Evolutionary conservation across 345 rosid genomes (phyloP), one percentile per base, ranked within the genome.

Genomic region (Acer yangbiense): DNA sequence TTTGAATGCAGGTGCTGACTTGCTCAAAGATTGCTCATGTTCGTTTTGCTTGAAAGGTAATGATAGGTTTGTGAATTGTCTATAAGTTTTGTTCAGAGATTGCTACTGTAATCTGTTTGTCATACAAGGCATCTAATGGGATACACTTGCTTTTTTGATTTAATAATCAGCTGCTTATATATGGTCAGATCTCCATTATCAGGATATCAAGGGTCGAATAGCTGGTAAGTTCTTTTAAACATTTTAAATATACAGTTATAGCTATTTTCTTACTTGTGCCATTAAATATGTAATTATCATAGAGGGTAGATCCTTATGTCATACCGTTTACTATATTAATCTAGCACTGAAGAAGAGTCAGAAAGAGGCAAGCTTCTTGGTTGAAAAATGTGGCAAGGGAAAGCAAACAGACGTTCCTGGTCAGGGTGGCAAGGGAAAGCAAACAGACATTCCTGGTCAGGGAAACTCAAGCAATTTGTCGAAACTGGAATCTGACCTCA

Each of bases 141-240:
- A 21, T 66, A 2, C 25, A 75, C 11, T 69, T 85, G 65, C 79
- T 54, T 60, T 75, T 55, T 63, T 66, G 46, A 71, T 77, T 21
- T 81, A 58, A 57, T 78, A 16, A 77, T 80, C 90, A 96, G 99
- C 97, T 86, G 92, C 97, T 74, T 88, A 86, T 82, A 96, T 96
- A 41, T 96, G 92, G 98, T 86, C 97, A 14, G 98, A 94, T 86
- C 93, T 96, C 71, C 91, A 94, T 80, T 93, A 91, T 79, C 98
- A 93, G 88, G 98, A 95, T 76, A 83, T 87, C 78, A 93, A 90
- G 82, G 98, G 94, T 74, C 90, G 96, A 76, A 75, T 92, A 73
- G 66, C 89, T 23, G 97, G 98, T 93, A 84, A 75, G 83, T 70
- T 65, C 65, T 55, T 23, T 5, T 9, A 25, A 62, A 13, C 54